These are phyloP conservation scores for Aspergillus aculeatinus DNA, from an alignment of 2,329 filamentous ascomycete genomes.

Conservation along the genomic window DNA sequence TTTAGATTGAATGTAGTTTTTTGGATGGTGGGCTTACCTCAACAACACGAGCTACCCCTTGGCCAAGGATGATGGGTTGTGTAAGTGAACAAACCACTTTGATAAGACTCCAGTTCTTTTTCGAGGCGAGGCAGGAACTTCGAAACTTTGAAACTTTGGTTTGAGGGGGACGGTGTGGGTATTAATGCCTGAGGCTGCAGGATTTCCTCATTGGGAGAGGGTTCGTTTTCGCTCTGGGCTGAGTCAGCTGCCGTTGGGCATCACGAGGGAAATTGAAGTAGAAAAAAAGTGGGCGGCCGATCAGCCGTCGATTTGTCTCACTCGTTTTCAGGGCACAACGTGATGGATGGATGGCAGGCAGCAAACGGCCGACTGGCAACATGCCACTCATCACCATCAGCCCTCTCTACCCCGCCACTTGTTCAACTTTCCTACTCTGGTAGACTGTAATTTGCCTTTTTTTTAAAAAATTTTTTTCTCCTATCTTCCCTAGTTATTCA, in stretches of 20 bases:
- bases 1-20: not conserved
- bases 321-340: not conserved
- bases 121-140: not conserved
- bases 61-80: not conserved
- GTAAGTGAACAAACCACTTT: not conserved
- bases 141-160: not conserved
- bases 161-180: not conserved
- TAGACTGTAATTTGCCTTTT: no score
- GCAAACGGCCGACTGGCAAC: no score
- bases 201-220: constrained; percentile 7
- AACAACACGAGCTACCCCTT: not conserved
- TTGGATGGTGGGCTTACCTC: not conserved
- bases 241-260: constrained; percentile 17
- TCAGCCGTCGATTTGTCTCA: constrained; percentile 10
- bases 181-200: constrained; percentile 6
- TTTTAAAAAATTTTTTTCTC: no score
- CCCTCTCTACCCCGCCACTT: not conserved
- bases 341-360: not conserved
- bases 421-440: not conserved
- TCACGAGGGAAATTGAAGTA: constrained; percentile 8
- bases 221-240: not conserved
- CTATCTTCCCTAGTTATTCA: no score
- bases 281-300: constrained; percentile 8
- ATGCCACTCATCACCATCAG: no score
- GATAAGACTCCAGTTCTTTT: not conserved